Conservation (phyloP, 2,329 filamentous ascomycete species). For the Diaporthe sp. region DNA sequence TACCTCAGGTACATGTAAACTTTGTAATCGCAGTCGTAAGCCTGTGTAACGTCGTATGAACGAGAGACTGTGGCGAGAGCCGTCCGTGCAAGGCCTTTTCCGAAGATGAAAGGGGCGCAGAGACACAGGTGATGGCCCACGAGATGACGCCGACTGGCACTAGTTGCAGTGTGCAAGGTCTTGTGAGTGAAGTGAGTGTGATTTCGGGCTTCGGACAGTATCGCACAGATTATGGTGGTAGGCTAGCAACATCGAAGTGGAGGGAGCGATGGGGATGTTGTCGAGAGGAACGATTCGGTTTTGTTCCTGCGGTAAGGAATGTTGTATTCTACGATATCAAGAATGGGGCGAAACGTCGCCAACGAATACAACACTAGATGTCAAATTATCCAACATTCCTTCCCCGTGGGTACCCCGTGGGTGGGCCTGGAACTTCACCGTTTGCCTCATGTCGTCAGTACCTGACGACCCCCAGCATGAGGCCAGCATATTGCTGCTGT, state of each 20-base stretch:
- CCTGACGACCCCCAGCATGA: not conserved
- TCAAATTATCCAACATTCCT: not conserved
- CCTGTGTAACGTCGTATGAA: constrained; percentile 14
- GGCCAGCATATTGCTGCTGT: not conserved
- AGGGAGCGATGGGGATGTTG: not conserved
- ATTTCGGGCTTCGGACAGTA: not conserved
- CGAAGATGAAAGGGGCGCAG: not conserved
- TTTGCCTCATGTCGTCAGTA: not conserved
- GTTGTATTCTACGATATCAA: not conserved
- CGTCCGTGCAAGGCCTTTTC: not conserved
- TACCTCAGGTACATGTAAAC: not conserved
- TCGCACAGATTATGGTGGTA: not conserved
- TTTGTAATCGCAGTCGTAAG: not conserved
- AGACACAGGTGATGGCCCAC: not conserved
- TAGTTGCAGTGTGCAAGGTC: not conserved
- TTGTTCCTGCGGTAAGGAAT: not conserved
- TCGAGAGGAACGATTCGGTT: not conserved
- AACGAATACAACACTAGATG: not conserved
- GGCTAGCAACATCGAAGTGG: not conserved
- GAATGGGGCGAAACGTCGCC: not conserved
- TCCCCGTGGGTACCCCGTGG: not conserved
- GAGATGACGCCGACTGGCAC: not conserved
- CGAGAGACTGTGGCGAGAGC: not conserved
- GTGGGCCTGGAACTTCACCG: not conserved
- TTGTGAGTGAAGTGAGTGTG: constrained; percentile 1